phyloP scores from a whole-genome alignment of 495 filamentous ascomycete species.

The Lindgomyces ingoldianus region DNA sequence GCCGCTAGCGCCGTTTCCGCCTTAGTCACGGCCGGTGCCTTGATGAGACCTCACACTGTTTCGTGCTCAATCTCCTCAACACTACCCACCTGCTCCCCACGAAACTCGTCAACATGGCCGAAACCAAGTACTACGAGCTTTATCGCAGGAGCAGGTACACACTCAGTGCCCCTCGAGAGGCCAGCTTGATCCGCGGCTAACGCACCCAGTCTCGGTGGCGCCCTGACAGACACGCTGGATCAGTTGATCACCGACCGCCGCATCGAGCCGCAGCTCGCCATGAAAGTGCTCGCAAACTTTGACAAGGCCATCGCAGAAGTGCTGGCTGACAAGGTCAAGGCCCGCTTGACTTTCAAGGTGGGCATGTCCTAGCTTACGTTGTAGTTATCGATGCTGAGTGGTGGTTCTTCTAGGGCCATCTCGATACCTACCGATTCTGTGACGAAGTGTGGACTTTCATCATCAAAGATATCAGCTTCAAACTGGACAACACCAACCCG shows the following conservation, averaged over 20 bases:
- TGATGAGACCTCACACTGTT: background rate
- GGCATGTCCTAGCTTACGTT: background rate
- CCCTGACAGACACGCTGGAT: slow-evolving; percentile 94
- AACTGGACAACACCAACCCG: slow-evolving; percentile 72
- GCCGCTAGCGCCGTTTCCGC: slow-evolving; percentile 15
- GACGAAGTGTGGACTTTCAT: slow-evolving; percentile 99
- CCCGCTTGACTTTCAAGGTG: slow-evolving; percentile 94
- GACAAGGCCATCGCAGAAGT: slow-evolving; percentile 87
- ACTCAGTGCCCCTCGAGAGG: background rate
- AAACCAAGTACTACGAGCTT: slow-evolving; percentile 77
- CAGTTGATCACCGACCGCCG: slow-evolving; percentile 87
- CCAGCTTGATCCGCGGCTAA: slow-evolving; percentile 18
- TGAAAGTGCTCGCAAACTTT: slow-evolving; percentile 94
- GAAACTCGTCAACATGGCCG: slow-evolving; percentile 37
- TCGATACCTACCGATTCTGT: slow-evolving; percentile 99
- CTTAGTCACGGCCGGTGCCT: slow-evolving; percentile 9
- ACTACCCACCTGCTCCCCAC: slow-evolving; percentile 6
- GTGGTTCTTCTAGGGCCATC: slow-evolving; percentile 68
- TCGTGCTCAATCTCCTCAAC: slow-evolving; percentile 11
- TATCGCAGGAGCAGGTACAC: slow-evolving; percentile 93
- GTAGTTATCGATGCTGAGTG: background rate
- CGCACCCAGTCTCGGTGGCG: slow-evolving; percentile 74
- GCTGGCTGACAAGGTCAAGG: slow-evolving; percentile 85
- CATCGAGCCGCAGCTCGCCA: slow-evolving; percentile 96
- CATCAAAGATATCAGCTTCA: slow-evolving; percentile 97